Evolutionary conservation across 2,329 filamentous ascomycete species (phyloP), one percentile per base, ranked within the genome.

Genomic region (Phialophora chinensis): DNA sequence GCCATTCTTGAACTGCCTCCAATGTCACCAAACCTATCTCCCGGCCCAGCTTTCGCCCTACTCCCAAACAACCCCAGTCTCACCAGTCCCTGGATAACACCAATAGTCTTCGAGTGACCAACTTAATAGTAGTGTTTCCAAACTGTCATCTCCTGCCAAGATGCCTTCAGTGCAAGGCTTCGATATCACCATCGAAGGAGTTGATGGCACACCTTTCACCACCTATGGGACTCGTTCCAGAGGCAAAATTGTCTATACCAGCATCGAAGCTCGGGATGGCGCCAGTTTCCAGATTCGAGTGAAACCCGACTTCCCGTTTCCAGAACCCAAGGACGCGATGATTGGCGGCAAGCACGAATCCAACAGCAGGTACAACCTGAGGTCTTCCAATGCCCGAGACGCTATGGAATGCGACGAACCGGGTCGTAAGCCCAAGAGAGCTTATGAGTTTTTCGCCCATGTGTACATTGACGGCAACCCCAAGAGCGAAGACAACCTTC

Each of bases 381-480:
- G 54, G 47, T 50, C 58, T n/a, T 61, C 63, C 23, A 35, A 27
- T 31, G 20, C 6, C 23, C 7, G 38, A 12, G n/a, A 62, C 42
- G 27, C 50, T 20, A 33, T 56, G 23, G 29, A 57, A 47, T 23
- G 42, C 49, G 29, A 42, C 33, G 35, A 50, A 5, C 8, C 17
- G 42, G 49, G 17, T 6, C n/a, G 25, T 17, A 35, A 10, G 35
- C 17, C 10, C 25, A 33, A 56, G 54, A 44, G 55, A 44, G 23
- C 54, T 58, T 12, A 59, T 54, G 58, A 49, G 2, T 20, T 65
- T 65, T 20, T 62, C n/a, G 55, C 54, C 14, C 25, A 42, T 25
- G 64, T 70, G 47, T 66, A 60, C 44, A 62, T 70, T 10, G 66
- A 69, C n/a, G 68, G 68, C 5, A 60, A 63, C n/a, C 6, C 60